Evolutionary conservation across 2,329 filamentous ascomycete genomes (phyloP).

Genomic region (Colletotrichum tanaceti): DNA sequence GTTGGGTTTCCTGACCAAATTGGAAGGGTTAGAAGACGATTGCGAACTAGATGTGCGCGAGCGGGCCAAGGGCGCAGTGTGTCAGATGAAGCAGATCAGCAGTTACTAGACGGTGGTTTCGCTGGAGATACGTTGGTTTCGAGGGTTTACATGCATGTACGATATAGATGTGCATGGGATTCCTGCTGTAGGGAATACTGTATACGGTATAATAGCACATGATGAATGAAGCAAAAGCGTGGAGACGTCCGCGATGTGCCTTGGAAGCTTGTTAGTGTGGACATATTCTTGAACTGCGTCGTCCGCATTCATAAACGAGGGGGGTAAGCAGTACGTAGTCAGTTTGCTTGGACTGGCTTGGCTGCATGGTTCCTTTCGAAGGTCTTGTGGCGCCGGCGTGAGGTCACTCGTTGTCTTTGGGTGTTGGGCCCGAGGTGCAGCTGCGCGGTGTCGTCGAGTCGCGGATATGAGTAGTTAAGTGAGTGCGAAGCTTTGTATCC

Average conservation of each 20-base stretch:
- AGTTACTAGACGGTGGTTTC: conserved; percentile 26
- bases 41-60: conserved; percentile 84
- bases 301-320: not conserved
- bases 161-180: conserved; percentile 35
- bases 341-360: not conserved
- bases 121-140: not conserved
- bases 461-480: not conserved
- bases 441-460: not conserved
- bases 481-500: not conserved
- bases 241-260: not conserved
- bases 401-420: not conserved
- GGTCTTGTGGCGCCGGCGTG: not conserved
- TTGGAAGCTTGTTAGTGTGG: not conserved
- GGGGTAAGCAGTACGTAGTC: not conserved
- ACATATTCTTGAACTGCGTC: not conserved
- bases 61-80: conserved; percentile 81
- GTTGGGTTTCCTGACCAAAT: conserved; percentile 76
- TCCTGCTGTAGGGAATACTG: conserved; percentile 11
- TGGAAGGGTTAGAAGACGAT: conserved; percentile 75
- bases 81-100: conserved; percentile 70
- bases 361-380: too few relatives aligned
- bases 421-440: not conserved
- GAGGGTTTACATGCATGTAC: conserved; percentile 20
- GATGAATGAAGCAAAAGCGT: conserved; percentile 34
- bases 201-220: conserved; percentile 34